These are phyloP conservation scores for Zangia roseola DNA, from an alignment of 768 basidiomycete genomes.

Conservation along the genomic window DNA sequence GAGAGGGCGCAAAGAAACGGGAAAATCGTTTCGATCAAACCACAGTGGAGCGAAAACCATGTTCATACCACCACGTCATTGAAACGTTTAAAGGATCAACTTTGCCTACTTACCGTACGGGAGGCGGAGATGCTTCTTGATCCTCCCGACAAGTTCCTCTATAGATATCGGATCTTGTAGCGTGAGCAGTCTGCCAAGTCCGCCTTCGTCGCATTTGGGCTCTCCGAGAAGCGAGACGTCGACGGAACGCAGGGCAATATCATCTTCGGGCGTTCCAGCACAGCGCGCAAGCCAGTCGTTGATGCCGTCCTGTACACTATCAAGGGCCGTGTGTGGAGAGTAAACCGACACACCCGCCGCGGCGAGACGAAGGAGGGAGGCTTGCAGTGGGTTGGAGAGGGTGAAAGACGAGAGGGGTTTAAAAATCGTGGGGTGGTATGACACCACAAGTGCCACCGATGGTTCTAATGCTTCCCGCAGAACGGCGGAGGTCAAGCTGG, in stretches of 20 bases:
- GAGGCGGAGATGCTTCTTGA: constrained; percentile 68
- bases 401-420: constrained; percentile 72
- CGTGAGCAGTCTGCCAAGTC: constrained; percentile 67
- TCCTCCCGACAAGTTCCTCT: constrained; percentile 57
- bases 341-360: constrained; percentile 85
- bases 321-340: constrained; percentile 85
- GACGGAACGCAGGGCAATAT: constrained; percentile 26
- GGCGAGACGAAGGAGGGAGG: constrained; percentile 75
- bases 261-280: constrained; percentile 36
- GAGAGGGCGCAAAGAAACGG: constrained; percentile 14
- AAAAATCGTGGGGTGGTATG: constrained; percentile 89
- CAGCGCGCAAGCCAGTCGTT: constrained; percentile 85
- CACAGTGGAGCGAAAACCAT: neutral
- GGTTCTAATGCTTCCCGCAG: constrained; percentile 63
- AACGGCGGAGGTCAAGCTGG: constrained; percentile 72
- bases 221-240: constrained; percentile 36
- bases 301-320: constrained; percentile 79
- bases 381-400: constrained; percentile 73
- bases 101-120: constrained; percentile 47
- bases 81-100: constrained; percentile 6
- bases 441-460: constrained; percentile 64
- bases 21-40: constrained; percentile 19
- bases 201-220: constrained; percentile 50
- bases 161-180: constrained; percentile 58
- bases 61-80: constrained; percentile 10